phyloP scores from a whole-genome alignment of 305 asterid species.

The Ilex paraguariensis region DNA sequence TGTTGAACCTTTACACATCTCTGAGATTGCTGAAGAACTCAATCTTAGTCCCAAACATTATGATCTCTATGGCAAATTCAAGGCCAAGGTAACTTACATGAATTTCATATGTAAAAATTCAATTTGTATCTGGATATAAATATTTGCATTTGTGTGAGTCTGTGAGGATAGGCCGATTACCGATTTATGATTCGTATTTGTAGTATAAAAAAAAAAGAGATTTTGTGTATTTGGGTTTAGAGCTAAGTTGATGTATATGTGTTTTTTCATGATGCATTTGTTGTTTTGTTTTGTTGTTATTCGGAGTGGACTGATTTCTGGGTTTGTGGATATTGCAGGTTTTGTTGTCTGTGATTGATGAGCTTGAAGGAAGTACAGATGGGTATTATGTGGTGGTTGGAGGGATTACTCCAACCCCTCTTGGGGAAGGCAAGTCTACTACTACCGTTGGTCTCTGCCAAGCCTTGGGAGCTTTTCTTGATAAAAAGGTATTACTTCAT shows the following conservation, averaged over 20 bases:
- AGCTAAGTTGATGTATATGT: too few relatives aligned
- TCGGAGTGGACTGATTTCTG: slow-evolving; percentile 2
- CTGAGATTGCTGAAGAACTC: slow-evolving; percentile 76
- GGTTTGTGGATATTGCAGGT: slow-evolving; percentile 39
- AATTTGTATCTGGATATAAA: not conserved
- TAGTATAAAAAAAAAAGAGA: too few relatives aligned
- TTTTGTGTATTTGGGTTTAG: too few relatives aligned
- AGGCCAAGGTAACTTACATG: slow-evolving; percentile 57
- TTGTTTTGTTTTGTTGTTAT: not conserved
- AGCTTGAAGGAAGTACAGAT: slow-evolving; percentile 53
- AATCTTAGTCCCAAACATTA: slow-evolving; percentile 60
- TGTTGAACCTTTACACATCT: slow-evolving; percentile 68
- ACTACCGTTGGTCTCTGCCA: slow-evolving; percentile 96
- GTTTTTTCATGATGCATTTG: not conserved
- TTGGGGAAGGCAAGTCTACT: slow-evolving; percentile 97
- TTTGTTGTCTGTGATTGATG: slow-evolving; percentile 67
- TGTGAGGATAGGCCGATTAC: too few relatives aligned
- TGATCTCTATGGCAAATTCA: slow-evolving; percentile 90
- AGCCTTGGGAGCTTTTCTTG: slow-evolving; percentile 95
- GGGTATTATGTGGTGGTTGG: slow-evolving; percentile 97
- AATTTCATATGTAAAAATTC: too few relatives aligned
- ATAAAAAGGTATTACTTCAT: slow-evolving; percentile 59
- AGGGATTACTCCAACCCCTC: slow-evolving; percentile 97
- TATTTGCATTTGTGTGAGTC: not conserved
- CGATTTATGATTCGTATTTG: too few relatives aligned